Base-by-base conservation (phyloP, 257 asterid species). In the Solanum ossicruentum region DNA sequence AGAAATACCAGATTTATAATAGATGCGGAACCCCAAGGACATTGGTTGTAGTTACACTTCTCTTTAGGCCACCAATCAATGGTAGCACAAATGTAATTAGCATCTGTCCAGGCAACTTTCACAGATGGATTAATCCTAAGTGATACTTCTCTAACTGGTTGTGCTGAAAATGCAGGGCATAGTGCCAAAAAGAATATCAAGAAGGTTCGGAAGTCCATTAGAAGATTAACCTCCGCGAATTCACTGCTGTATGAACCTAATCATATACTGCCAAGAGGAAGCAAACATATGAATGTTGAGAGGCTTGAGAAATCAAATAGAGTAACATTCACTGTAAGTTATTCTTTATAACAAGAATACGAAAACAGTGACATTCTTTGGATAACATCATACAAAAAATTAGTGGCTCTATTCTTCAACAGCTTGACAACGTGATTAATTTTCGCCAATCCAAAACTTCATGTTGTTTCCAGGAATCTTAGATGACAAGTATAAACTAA, bases 61-160 rank as follows among this genome's bases (percentile, higher is more conserved):
- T 95, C 96, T 52, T 89, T 87, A 41, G 99, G 98, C 99, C 99
- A 95, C 99, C 99, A 97, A 84, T 94, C 98, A 73, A 97, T 86
- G 73, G 98, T 97, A 81, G 98, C 98, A 85, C 99, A 95, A 21
- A 97, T 90, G 78, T 92, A 97, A 88, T 90, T 92, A 89, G 83
- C 94, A 87, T 93, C 98, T 6, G 98, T 95, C 61, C 86, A 89
- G 52, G 96, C 93, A 52, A 93, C 45, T n/a, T 83, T 84, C 57
- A 79, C 26, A 32, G 92, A 88, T 72, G 97, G 87, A 91, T 93
- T 90, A 15, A 97, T 71, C 13, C 83, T 78, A 81, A 97, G 87
- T 55, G 70, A 89, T 6, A 87, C 92, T 83, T 90, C 89, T 75
- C 89, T 96, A 15, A 87, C 88, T 9, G 77, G 84, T 81, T 92